phyloP scores from a whole-genome alignment of 73 alveolate species.

The Tetrahymena elliotti region DNA sequence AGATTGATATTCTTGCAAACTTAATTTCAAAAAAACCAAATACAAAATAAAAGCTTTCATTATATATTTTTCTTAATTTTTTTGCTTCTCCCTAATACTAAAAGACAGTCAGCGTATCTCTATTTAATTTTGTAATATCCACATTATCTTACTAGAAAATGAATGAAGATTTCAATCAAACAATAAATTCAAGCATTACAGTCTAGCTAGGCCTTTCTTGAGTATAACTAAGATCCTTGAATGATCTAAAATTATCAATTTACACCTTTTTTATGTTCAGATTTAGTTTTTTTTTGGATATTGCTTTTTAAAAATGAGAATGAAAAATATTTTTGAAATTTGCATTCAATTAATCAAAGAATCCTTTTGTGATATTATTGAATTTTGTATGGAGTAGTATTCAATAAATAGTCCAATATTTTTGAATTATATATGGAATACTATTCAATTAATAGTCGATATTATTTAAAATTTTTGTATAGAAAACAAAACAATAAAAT shows the following conservation, averaged over 20 bases:
- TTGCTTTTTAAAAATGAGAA: no score
- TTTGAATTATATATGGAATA: not conserved
- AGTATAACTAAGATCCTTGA: not conserved
- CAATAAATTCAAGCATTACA: not conserved
- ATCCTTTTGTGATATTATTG: not conserved
- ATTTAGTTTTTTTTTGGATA: no score
- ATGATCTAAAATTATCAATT: not conserved
- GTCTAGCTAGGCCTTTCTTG: not conserved
- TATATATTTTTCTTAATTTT: no score
- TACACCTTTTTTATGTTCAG: not conserved
- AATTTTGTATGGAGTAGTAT: not conserved
- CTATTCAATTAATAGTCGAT: not conserved
- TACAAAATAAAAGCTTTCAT: not conserved
- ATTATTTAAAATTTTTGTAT: no score
- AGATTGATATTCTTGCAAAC: not conserved
- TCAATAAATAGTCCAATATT: no score
- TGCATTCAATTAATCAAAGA: not conserved
- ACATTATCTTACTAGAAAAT: not conserved
- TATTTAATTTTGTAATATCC: not conserved
- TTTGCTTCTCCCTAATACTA: not conserved
- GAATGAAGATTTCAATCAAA: not conserved
- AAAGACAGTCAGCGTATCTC: not conserved
- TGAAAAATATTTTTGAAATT: no score
- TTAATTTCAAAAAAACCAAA: not conserved
- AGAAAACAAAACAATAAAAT: no score